These are phyloP conservation scores for Angophora floribunda DNA, from an alignment of 345 rosid species.

Conservation along the genomic window DNA sequence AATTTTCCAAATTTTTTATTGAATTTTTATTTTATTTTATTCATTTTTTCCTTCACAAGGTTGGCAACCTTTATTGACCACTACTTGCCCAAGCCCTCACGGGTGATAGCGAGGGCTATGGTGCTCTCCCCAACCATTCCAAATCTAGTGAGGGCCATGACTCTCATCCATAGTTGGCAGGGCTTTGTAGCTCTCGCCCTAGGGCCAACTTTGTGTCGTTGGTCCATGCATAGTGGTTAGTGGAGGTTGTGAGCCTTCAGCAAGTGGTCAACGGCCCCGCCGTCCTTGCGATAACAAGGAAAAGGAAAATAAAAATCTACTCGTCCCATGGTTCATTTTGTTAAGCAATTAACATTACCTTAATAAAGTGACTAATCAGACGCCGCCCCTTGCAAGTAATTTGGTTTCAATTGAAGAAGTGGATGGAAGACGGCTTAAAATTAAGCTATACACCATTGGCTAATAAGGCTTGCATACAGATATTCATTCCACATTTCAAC, in stretches of 20 bases:
- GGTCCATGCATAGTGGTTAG: not conserved
- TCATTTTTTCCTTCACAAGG: no score
- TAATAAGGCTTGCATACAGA: not conserved
- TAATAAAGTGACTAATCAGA: not conserved
- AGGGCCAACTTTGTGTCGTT: not conserved
- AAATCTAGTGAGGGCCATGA: not conserved
- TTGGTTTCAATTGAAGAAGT: not conserved
- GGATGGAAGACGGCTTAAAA: not conserved
- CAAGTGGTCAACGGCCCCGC: fast-evolving
- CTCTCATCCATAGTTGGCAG: fast-evolving
- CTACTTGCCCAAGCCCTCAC: not conserved
- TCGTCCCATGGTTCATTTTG: not conserved
- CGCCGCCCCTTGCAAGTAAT: not conserved
- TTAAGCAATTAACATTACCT: not conserved
- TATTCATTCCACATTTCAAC: not conserved
- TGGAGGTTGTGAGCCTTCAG: not conserved
- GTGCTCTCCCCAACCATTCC: not conserved
- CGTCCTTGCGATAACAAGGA: fast-evolving
- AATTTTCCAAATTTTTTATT: no score
- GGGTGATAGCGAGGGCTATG: fast-evolving
- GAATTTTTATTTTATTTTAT: no score
- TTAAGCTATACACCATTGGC: not conserved
- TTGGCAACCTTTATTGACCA: no score
- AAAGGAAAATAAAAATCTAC: no score
- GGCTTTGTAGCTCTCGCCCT: not conserved